phyloP scores from a whole-genome alignment of 2,329 filamentous ascomycete species.

The Zymoseptoria brevis region DNA sequence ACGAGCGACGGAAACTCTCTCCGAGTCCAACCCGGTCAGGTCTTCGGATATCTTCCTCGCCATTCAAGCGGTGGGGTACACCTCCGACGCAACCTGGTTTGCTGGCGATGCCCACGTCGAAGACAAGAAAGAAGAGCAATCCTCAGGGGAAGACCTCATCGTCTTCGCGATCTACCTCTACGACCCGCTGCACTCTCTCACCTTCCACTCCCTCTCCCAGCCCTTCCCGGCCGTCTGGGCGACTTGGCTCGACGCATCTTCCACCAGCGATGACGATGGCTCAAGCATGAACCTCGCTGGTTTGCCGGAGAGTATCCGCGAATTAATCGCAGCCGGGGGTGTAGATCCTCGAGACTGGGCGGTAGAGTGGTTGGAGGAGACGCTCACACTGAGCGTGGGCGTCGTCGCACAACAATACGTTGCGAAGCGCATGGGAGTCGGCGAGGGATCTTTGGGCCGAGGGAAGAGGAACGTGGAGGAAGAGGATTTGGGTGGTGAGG shows the following conservation, averaged over 20 bases:
- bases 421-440: slow-evolving; percentile 89
- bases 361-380: slow-evolving; percentile 92
- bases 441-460: slow-evolving; percentile 61
- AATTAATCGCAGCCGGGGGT: slow-evolving; percentile 65
- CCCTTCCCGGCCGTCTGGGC: slow-evolving; percentile 77
- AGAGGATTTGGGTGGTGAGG: slow-evolving; percentile 50
- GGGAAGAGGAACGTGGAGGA: slow-evolving; percentile 49
- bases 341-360: slow-evolving; percentile 97
- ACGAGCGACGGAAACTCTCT: slow-evolving; percentile 68
- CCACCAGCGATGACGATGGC: slow-evolving; percentile 34
- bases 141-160: slow-evolving; percentile 53
- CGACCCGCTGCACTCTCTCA: slow-evolving; percentile 86
- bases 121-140: slow-evolving; percentile 38
- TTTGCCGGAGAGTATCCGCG: slow-evolving; percentile 74
- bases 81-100: slow-evolving; percentile 61
- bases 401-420: slow-evolving; percentile 93
- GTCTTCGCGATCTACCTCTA: slow-evolving; percentile 71
- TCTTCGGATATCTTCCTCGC: slow-evolving; percentile 92
- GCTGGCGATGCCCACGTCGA: slow-evolving; percentile 37
- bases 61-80: slow-evolving; percentile 75
- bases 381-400: slow-evolving; percentile 67
- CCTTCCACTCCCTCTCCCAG: slow-evolving; percentile 77
- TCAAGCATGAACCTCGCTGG: slow-evolving; percentile 24
- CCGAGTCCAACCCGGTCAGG: slow-evolving; percentile 79
- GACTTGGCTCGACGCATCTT: slow-evolving; percentile 76